These are phyloP conservation scores for Prunus mira DNA, from an alignment of 306 rosid species.

Conservation along the genomic window DNA sequence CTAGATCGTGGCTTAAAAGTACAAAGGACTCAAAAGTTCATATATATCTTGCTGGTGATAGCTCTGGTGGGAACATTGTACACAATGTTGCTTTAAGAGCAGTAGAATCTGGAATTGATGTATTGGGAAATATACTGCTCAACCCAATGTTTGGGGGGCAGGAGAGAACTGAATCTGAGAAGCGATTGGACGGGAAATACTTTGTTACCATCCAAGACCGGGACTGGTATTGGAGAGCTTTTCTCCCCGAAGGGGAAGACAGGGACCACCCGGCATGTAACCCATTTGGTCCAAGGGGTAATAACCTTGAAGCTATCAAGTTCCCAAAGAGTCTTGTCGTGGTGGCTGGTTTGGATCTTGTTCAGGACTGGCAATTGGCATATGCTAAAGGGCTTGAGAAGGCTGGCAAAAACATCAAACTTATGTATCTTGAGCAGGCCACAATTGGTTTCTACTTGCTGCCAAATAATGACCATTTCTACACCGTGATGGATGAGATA, in stretches of 20 bases:
- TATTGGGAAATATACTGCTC: constrained; percentile 77
- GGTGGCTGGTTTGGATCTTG: constrained; percentile 92
- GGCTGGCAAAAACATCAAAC: constrained; percentile 65
- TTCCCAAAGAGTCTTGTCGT: constrained; percentile 95
- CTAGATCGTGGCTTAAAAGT: constrained; percentile 85
- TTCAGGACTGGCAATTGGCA: constrained; percentile 96
- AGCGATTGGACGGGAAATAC: constrained; percentile 77
- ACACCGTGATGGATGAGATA: constrained; percentile 85
- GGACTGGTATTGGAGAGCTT: constrained; percentile 99
- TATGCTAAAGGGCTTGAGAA: constrained; percentile 80
- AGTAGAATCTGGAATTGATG: constrained; percentile 61
- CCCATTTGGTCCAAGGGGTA: constrained; percentile 84
- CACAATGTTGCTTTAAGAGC: constrained; percentile 86
- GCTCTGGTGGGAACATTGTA: constrained; percentile 97
- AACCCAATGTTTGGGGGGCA: constrained; percentile 94
- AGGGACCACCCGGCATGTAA: constrained; percentile 94
- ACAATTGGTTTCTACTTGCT: constrained; percentile 89
- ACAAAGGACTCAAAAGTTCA: constrained; percentile 70
- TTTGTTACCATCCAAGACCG: constrained; percentile 78
- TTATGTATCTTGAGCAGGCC: constrained; percentile 76
- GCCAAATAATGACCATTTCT: constrained; percentile 85
- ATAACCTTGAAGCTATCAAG: constrained; percentile 49
- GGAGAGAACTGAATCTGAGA: constrained; percentile 74
- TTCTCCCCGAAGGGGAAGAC: constrained; percentile 92
- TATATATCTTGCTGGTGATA: constrained; percentile 83